A percentile compares a stretch with the other conserved stretches of the same genome.
phyloP scores from a whole-genome alignment of 495 filamentous ascomycete species.

The Penicillium lividum region DNA sequence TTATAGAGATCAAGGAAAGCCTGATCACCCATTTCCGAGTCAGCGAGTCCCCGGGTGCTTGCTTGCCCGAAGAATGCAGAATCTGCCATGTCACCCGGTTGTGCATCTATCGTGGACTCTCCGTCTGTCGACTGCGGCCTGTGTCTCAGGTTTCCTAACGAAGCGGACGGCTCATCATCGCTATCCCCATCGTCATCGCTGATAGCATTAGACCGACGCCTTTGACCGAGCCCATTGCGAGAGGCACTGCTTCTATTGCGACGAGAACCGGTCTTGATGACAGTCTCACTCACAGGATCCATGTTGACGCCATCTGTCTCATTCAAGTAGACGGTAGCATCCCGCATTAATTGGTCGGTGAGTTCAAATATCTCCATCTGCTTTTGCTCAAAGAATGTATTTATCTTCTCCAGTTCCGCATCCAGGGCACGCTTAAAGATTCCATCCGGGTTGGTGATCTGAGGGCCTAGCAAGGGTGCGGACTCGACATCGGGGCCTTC shows the following conservation, averaged over 20 bases:
- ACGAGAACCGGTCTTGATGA: conserved; percentile 46
- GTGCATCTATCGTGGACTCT: conserved; percentile 38
- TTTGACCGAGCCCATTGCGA: conserved; percentile 37
- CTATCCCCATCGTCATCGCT: conserved; percentile 66
- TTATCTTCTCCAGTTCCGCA: conserved; percentile 89
- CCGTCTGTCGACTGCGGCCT: conserved; percentile 32
- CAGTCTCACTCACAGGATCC: conserved; percentile 52
- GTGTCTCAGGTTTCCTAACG: conserved; percentile 12
- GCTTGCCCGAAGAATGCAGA: conserved; percentile 33
- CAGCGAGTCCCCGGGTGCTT: conserved; percentile 25
- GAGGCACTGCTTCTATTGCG: conserved; percentile 49
- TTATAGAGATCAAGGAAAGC: conserved; percentile 70
- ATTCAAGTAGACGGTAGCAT: conserved; percentile 70
- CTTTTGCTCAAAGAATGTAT: conserved; percentile 83
- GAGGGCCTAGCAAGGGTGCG: conserved; percentile 70
- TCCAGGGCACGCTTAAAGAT: conserved; percentile 81
- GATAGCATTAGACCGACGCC: conserved; percentile 49
- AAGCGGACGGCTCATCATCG: conserved; percentile 35
- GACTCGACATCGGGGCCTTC: conserved; percentile 69
- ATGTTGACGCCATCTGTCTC: conserved; percentile 59
- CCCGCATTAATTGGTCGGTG: conserved; percentile 71
- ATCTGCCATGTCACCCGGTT: conserved; percentile 48
- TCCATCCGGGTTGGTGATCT: conserved; percentile 65
- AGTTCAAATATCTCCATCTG: conserved; percentile 82
- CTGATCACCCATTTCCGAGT: conserved; percentile 76